Evolutionary conservation across 1,139 yeast genomes (phyloP).

Genomic region (Nakaseomyces bracarensis): DNA sequence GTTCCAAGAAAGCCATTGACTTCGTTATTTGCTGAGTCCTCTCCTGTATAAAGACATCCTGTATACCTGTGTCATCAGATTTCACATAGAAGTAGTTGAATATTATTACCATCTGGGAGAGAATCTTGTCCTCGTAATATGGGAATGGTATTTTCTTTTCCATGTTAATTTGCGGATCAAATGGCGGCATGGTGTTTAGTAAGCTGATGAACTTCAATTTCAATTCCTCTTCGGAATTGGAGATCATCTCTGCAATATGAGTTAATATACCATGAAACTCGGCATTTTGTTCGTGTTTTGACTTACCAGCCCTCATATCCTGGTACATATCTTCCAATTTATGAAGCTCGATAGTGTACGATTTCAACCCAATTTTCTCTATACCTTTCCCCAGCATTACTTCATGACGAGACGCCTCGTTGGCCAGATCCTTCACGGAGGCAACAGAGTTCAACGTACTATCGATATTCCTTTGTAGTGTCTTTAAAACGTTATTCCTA

Average conservation of each 20-base stretch:
- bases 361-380: conserved; percentile 31
- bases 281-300: conserved; percentile 23
- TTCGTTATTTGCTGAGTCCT: conserved; percentile 41
- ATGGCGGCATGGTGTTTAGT: conserved; percentile 30
- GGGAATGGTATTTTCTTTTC: conserved; percentile 36
- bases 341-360: conserved; percentile 34
- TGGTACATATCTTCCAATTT: conserved; percentile 36
- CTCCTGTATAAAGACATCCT: conserved; percentile 39
- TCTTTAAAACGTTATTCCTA: conserved; percentile 50
- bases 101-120: conserved; percentile 38
- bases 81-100: conserved; percentile 40
- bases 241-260: conserved; percentile 30
- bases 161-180: conserved; percentile 37
- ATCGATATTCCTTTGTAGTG: conserved; percentile 52
- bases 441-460: conserved; percentile 52
- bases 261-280: conserved; percentile 36
- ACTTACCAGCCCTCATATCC: conserved; percentile 28
- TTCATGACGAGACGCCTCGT: conserved; percentile 48
- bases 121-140: conserved; percentile 32
- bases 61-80: conserved; percentile 33
- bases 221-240: conserved; percentile 31
- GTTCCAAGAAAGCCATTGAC: conserved; percentile 38
- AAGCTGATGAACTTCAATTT: conserved; percentile 31
- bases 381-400: conserved; percentile 32
- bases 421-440: conserved; percentile 60